These are phyloP conservation scores for Elongisporangium prolatum DNA, from an alignment of 352 stramenopile genomes.

Conservation along the genomic window DNA sequence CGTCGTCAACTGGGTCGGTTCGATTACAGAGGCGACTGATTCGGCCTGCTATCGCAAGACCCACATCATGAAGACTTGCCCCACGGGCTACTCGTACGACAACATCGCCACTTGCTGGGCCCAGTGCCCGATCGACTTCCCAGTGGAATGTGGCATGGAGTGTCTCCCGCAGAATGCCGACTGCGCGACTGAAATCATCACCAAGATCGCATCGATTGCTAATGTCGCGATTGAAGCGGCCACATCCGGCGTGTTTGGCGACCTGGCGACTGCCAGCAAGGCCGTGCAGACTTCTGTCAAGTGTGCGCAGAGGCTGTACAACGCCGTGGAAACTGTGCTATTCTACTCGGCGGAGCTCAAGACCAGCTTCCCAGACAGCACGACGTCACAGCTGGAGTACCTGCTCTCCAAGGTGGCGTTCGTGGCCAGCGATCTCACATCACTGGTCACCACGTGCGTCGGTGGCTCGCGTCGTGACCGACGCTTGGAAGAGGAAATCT, in stretches of 20 bases:
- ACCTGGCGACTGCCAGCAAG: conserved; percentile 33
- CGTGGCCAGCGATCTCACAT: conserved; percentile 42
- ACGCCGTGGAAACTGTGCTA: conserved; percentile 35
- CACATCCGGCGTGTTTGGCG: conserved; percentile 44
- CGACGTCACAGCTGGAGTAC: conserved; percentile 37
- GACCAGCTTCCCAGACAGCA: conserved; percentile 27
- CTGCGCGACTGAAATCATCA: conserved; percentile 42
- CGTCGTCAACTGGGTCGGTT: not conserved
- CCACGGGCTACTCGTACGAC: conserved; percentile 40
- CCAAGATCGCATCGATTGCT: conserved; percentile 41
- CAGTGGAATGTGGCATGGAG: conserved; percentile 62
- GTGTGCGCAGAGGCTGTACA: conserved; percentile 46
- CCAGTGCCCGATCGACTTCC: conserved; percentile 68
- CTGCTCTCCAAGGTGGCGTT: conserved; percentile 54
- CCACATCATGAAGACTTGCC: conserved; percentile 26
- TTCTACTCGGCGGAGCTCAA: conserved; percentile 34
- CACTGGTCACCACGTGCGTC: conserved; percentile 43
- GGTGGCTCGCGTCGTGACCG: conserved; percentile 16
- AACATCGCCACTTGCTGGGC: conserved; percentile 55
- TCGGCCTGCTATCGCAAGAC: conserved; percentile 51
- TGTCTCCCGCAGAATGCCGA: conserved; percentile 69
- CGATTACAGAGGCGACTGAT: conserved; percentile 7
- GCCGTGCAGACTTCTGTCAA: conserved; percentile 36
- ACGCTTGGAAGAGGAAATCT: conserved; percentile 18
- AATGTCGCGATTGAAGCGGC: conserved; percentile 45